Evolutionary conservation across 2,329 filamentous ascomycete genomes (phyloP).

Genomic region (Spiromastix sp.): DNA sequence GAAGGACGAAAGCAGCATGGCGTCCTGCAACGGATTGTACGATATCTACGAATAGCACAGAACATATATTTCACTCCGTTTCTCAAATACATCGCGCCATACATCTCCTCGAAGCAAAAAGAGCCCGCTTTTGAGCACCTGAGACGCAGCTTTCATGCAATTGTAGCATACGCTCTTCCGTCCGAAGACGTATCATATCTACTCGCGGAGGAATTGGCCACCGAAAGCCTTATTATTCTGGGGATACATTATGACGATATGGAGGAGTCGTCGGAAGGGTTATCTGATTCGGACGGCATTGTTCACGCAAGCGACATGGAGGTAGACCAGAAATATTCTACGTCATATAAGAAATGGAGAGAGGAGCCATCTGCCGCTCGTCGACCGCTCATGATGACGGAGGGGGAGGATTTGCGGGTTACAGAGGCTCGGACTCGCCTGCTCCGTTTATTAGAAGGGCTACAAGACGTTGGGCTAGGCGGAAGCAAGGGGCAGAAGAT

Average conservation of each 20-base stretch:
- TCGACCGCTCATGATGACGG: slow-evolving; percentile 23
- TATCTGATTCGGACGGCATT: slow-evolving; percentile 6
- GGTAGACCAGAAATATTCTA: slow-evolving; percentile 24
- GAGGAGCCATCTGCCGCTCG: slow-evolving; percentile 19
- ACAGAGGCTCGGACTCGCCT: slow-evolving; percentile 24
- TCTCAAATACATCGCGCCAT: slow-evolving; percentile 22
- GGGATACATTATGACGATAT: slow-evolving; percentile 24
- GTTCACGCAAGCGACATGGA: slow-evolving; percentile 25
- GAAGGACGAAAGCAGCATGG: slow-evolving; percentile 15
- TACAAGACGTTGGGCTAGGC: slow-evolving; percentile 46
- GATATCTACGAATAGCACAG: slow-evolving; percentile 26
- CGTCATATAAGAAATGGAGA: slow-evolving; percentile 29
- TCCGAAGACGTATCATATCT: slow-evolving; percentile 32
- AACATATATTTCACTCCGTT: slow-evolving; percentile 28
- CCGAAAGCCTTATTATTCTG: slow-evolving; percentile 33
- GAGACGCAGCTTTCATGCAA: slow-evolving; percentile 34
- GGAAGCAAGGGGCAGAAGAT: slow-evolving; percentile 45
- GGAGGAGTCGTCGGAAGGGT: neutral
- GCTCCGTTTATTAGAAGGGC: slow-evolving; percentile 31
- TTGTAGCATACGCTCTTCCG: slow-evolving; percentile 38
- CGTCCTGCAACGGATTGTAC: slow-evolving; percentile 22
- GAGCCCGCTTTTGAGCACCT: slow-evolving; percentile 26
- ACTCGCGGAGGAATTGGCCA: slow-evolving; percentile 35
- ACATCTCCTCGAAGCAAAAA: slow-evolving; percentile 18
- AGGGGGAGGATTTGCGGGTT: slow-evolving; percentile 20